Conservation (phyloP, 495 filamentous ascomycete species). For the Neurospora terricola region DNA sequence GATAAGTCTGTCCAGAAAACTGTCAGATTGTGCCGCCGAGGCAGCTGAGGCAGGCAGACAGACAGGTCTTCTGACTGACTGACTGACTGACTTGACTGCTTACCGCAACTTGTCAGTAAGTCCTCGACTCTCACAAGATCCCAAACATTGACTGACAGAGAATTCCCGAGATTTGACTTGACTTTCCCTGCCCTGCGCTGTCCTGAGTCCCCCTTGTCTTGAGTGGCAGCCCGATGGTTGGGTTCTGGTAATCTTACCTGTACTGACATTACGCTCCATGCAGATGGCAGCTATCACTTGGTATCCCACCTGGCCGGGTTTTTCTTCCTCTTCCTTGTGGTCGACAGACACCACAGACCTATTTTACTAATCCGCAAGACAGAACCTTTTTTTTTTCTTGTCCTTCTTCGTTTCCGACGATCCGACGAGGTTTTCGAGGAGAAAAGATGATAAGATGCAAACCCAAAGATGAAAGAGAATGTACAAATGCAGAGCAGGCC, state of each 20-base stretch:
- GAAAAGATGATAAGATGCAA: too few relatives aligned
- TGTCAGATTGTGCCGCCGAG: neutral
- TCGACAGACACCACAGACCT: too few relatives aligned
- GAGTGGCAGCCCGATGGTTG: neutral
- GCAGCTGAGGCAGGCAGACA: neutral
- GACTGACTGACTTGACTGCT: neutral
- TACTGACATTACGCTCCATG: neutral
- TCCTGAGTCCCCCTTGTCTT: neutral
- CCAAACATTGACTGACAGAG: neutral
- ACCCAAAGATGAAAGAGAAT: too few relatives aligned
- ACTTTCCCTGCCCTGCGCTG: neutral
- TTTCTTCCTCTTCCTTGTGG: too few relatives aligned
- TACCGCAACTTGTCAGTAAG: neutral
- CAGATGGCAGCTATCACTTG: too few relatives aligned
- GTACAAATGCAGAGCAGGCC: neutral
- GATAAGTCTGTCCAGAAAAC: neutral
- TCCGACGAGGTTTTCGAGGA: too few relatives aligned
- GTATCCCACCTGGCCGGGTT: too few relatives aligned
- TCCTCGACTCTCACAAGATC: neutral
- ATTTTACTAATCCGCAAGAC: too few relatives aligned
- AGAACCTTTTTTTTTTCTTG: too few relatives aligned
- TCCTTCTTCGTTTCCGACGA: too few relatives aligned
- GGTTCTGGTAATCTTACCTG: neutral
- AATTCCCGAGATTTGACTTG: neutral
- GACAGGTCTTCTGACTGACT: neutral